Base-by-base conservation (phyloP, 805 yeast genomes). In the Blastobotrys americana region DNA sequence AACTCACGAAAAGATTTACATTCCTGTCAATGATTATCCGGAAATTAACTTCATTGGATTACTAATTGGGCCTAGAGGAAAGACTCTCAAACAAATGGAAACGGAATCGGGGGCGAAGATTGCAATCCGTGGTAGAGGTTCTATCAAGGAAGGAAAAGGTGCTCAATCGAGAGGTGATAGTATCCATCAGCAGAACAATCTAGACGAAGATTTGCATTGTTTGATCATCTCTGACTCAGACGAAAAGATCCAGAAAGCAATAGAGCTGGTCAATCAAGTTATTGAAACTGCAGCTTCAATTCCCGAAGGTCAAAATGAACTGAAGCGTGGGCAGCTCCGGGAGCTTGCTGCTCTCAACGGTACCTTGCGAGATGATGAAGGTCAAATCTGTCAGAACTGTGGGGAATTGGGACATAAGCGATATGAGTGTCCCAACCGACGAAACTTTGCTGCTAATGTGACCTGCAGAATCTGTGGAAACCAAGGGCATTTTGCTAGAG, bases 341-440 rank as follows among this genome's bases (percentile, higher is more conserved):
- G 96, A 90, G 58, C 72, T 93, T 55, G 99, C 99, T 0, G 82
- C 85, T 19, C 70, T 93, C 45, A 94, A 93, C 66, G 99, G 99
- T 64, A 93, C 98, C 0, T 70, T 88, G 39, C 74, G 97, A 44
- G 95, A 85, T 55, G 90, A 82, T 52, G 80, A 75, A 40, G 77
- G 72, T 46, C 70, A 78, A 46, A 73, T 78, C 1, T 83, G 90
- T 60, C 68, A 74, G 13, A 67, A 67, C 37, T 84, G 90, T 66
- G 85, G 86, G 3, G 70, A 78, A 34, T 63, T 68, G 39, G 89
- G 88, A 1, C 88, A 83, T 55, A 71, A 73, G 43, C 69, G 75
- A 51, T 74, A 70, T 60, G 81, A 78, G 36, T 82, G 89, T 72
- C 95, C 78, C 46, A 55, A 62, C 33, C 54, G 70, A 46, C 70